Percentiles rank a stretch among this genome's conserved stretches.
phyloP scores from a whole-genome alignment of 306 rosid species.

The Macrotyloma uniflorum region DNA sequence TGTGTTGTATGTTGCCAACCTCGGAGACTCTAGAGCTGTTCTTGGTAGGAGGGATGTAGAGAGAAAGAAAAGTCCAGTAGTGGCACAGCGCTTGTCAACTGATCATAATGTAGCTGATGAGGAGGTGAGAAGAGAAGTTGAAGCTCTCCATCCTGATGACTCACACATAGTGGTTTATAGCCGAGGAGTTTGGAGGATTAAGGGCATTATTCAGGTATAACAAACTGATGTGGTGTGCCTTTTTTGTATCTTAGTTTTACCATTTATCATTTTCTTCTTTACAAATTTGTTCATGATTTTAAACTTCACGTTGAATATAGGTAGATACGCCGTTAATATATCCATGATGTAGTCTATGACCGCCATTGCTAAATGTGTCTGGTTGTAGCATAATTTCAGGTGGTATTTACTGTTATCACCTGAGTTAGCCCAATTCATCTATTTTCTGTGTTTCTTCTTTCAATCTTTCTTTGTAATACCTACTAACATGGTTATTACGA shows the following conservation, averaged over 20 bases:
- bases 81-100: slow-evolving; percentile 81
- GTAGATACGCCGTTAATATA: neutral
- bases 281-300: neutral
- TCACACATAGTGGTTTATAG: slow-evolving; percentile 69
- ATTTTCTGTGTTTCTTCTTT: slow-evolving; percentile 10
- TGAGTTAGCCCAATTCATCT: neutral
- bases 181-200: slow-evolving; percentile 95
- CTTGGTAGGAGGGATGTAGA: slow-evolving; percentile 64
- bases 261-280: neutral
- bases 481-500: neutral
- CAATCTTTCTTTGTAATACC: neutral
- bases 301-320: neutral
- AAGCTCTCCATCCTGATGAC: slow-evolving; percentile 95
- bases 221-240: neutral
- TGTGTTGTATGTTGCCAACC: slow-evolving; percentile 81
- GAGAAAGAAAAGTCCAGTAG: slow-evolving; percentile 44
- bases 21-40: slow-evolving; percentile 93
- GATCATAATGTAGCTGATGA: slow-evolving; percentile 94
- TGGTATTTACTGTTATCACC: neutral
- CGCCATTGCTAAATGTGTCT: neutral
- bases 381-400: slow-evolving; percentile 7
- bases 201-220: slow-evolving; percentile 96
- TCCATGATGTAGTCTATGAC: neutral
- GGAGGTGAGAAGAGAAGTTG: slow-evolving; percentile 90
- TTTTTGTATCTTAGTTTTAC: neutral